Conservation (phyloP, 2,329 filamentous ascomycete genomes). For the Blastomyces emzantsi region DNA sequence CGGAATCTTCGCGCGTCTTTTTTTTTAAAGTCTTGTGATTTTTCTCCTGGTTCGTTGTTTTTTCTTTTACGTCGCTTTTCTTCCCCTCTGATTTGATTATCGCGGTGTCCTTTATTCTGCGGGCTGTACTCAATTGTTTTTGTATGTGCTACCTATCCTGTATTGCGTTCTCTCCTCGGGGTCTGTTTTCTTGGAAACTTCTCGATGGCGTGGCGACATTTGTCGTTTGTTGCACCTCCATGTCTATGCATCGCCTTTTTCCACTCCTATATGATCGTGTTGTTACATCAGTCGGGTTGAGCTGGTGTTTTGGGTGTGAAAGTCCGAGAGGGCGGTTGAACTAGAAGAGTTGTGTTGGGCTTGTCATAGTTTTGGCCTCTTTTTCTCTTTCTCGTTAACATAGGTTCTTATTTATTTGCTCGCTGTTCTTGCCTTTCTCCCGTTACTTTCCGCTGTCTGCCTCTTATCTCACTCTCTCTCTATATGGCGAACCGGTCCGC, state of each 20-base stretch:
- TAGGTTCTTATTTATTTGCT: constrained; percentile 16
- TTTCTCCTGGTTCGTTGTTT: constrained; percentile 12
- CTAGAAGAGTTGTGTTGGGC: constrained; percentile 7
- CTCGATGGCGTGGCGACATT: constrained; percentile 23
- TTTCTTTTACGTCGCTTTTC: constrained; percentile 24
- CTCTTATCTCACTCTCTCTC: constrained; percentile 16
- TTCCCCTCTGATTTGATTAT: constrained; percentile 6
- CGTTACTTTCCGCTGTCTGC: constrained; percentile 27
- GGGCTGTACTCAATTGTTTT: constrained; percentile 21
- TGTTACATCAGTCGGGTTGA: constrained; percentile 8
- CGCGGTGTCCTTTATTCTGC: constrained; percentile 1
- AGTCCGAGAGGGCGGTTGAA: constrained; percentile 2
- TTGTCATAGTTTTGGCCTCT: constrained; percentile 16
- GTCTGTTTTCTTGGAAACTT: constrained; percentile 24
- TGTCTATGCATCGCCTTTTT: constrained; percentile 4
- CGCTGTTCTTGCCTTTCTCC: constrained; percentile 20
- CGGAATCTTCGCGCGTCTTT: constrained; percentile 32
- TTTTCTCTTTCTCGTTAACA: constrained; percentile 17
- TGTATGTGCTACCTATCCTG: constrained; percentile 15
- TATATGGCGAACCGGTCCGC: constrained; percentile 3
- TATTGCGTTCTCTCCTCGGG: constrained; percentile 11
- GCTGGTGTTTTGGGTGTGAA: constrained; percentile 11
- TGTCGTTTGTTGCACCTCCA: constrained; percentile 13
- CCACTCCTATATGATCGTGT: constrained; percentile 5
- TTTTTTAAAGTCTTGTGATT: constrained; percentile 16